Evolutionary conservation across 441 rosid genomes (phyloP).

Genomic region (Manihot esculenta): DNA sequence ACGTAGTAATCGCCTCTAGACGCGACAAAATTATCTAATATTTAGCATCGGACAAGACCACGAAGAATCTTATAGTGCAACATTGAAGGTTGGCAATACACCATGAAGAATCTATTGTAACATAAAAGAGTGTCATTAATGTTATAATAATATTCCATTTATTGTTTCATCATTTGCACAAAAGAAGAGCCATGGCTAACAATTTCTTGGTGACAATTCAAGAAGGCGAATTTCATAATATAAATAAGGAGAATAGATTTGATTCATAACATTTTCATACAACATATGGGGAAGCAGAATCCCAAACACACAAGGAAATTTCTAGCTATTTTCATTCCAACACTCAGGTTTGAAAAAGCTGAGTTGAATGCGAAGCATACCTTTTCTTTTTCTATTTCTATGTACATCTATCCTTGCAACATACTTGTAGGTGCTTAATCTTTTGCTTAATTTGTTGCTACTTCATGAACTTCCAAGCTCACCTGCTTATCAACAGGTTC

Average conservation of each 20-base stretch:
- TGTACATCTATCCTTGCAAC: conserved; percentile 19
- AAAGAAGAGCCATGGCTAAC: too few species aligned
- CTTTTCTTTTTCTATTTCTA: not conserved
- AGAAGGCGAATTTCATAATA: not conserved
- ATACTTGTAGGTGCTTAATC: conserved; percentile 14
- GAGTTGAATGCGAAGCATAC: conserved; percentile 38
- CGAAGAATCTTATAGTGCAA: too few species aligned
- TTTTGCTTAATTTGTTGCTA: not conserved
- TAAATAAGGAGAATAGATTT: not conserved
- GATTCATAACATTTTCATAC: conserved; percentile 14
- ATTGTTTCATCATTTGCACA: too few species aligned
- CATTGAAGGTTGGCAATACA: too few species aligned
- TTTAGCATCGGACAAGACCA: too few species aligned
- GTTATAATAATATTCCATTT: too few species aligned
- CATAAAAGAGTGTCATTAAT: too few species aligned
- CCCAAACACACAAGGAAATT: not conserved
- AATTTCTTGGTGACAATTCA: too few species aligned
- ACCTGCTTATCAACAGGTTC: conserved; percentile 2
- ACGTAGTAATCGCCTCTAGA: too few species aligned
- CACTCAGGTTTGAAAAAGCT: conserved; percentile 49
- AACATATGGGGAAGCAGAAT: conserved; percentile 18
- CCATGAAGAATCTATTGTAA: too few species aligned
- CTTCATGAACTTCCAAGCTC: not conserved
- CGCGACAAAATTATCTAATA: too few species aligned
- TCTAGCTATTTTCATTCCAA: conserved; percentile 30